Evolutionary conservation across 2,329 filamentous ascomycete genomes (phyloP).

Genomic region (Aureobasidium sp.): DNA sequence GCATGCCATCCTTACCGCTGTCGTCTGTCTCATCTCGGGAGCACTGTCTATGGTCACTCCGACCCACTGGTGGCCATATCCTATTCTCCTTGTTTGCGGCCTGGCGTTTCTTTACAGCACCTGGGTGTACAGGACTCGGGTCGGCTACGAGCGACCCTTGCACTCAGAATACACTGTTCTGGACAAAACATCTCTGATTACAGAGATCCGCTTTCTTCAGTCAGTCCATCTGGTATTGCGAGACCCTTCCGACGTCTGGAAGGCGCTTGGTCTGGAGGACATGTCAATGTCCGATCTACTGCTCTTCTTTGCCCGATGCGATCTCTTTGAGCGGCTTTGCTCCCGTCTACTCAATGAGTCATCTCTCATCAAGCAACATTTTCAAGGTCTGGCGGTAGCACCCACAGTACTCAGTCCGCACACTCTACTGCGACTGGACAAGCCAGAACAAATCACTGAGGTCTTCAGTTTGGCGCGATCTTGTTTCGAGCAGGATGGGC

Average conservation of each 20-base stretch:
- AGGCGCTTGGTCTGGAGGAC: background rate
- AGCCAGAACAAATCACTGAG: background rate
- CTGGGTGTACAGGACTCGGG: background rate
- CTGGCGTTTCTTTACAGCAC: background rate
- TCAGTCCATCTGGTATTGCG: background rate
- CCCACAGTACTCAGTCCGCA: background rate
- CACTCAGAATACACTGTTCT: background rate
- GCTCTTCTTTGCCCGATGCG: background rate
- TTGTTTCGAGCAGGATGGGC: background rate
- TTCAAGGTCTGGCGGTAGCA: background rate
- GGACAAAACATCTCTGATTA: background rate
- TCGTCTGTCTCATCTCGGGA: background rate
- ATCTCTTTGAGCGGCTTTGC: background rate
- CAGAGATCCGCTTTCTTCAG: background rate
- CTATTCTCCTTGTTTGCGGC: background rate
- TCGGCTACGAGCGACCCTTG: background rate
- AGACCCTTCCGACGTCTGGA: background rate
- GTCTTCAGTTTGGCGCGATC: background rate
- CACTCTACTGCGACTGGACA: background rate
- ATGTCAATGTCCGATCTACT: background rate
- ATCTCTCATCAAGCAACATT: background rate
- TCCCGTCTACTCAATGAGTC: background rate
- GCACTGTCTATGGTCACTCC: background rate
- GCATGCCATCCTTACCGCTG: background rate
- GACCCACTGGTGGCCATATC: conserved; percentile 7